Conservation (phyloP, 768 basidiomycete genomes). For the Mycena galopus region DNA sequence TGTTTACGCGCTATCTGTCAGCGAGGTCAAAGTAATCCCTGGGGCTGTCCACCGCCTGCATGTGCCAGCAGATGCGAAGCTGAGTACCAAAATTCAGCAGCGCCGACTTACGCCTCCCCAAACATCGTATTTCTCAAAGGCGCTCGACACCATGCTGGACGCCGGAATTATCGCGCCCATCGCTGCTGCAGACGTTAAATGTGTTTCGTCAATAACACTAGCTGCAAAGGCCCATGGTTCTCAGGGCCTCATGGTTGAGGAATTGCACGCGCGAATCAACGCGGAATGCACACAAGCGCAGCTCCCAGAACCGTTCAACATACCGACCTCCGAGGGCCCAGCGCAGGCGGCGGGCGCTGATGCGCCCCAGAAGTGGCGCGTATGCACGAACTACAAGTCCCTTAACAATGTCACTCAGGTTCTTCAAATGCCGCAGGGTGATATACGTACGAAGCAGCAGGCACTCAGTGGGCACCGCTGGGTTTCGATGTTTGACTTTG, state of each 20-base stretch:
- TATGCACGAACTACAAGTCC: conserved; percentile 54
- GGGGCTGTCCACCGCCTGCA: conserved; percentile 50
- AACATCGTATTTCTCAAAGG: conserved; percentile 44
- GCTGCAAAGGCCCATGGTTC: conserved; percentile 51
- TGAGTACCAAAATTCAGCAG: conserved; percentile 49
- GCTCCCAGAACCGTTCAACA: conserved; percentile 35
- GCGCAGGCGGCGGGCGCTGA: too few species aligned
- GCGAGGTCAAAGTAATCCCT: conserved; percentile 49
- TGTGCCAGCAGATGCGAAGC: conserved; percentile 42
- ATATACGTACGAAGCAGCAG: conserved; percentile 55
- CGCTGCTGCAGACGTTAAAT: conserved; percentile 48
- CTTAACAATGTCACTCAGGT: conserved; percentile 49
- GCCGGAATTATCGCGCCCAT: conserved; percentile 50
- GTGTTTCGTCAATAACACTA: conserved; percentile 48
- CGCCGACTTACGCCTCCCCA: conserved; percentile 48
- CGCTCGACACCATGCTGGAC: conserved; percentile 50
- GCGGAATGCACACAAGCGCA: conserved; percentile 45
- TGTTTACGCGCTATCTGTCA: conserved; percentile 52
- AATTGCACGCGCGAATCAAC: conserved; percentile 51
- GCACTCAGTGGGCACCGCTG: conserved; percentile 51
- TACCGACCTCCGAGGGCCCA: conserved; percentile 4
- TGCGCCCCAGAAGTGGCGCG: conserved; percentile 53
- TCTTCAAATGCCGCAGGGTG: conserved; percentile 49
- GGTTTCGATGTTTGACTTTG: conserved; percentile 52
- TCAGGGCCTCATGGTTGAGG: conserved; percentile 46